These are phyloP conservation scores for Alternaria postmessia DNA, from an alignment of 2,329 filamentous ascomycete species.

Conservation along the genomic window DNA sequence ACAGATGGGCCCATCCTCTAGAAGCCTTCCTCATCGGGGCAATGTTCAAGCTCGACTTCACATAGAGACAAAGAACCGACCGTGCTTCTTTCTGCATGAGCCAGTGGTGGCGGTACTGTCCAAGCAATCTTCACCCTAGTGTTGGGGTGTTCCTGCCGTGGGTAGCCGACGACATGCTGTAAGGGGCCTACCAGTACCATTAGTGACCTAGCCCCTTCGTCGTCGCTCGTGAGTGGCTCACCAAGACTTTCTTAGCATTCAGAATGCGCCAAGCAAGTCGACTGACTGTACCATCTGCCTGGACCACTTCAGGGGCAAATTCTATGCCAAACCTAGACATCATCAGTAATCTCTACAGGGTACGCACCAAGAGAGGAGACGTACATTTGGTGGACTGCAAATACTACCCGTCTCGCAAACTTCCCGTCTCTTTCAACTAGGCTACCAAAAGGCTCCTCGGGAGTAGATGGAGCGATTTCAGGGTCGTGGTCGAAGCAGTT, in stretches of 20 bases:
- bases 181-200: slow-evolving; percentile 51
- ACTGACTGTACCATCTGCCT: slow-evolving; percentile 86
- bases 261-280: slow-evolving; percentile 95
- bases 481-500: slow-evolving; percentile 94
- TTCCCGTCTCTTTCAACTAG: slow-evolving; percentile 87
- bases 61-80: not conserved
- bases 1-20: not conserved
- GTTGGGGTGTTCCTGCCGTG: slow-evolving; percentile 53
- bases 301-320: slow-evolving; percentile 90
- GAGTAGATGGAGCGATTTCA: slow-evolving; percentile 82
- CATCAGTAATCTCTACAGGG: not conserved
- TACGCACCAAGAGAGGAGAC: slow-evolving; percentile 29
- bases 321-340: slow-evolving; percentile 80
- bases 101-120: not conserved
- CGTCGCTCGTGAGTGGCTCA: slow-evolving; percentile 58
- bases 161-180: slow-evolving; percentile 59
- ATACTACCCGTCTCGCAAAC: slow-evolving; percentile 88
- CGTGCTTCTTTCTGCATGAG: not conserved
- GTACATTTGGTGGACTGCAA: slow-evolving; percentile 92
- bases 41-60: not conserved
- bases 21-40: not conserved
- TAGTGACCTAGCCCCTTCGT: not conserved
- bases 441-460: slow-evolving; percentile 83
- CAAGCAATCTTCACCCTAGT: slow-evolving; percentile 10
- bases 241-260: slow-evolving; percentile 93